A percentile compares a stretch with the other conserved stretches of the same genome.
phyloP scores from a whole-genome alignment of 768 basidiomycete species.

The Macrolepiota fuliginosa region DNA sequence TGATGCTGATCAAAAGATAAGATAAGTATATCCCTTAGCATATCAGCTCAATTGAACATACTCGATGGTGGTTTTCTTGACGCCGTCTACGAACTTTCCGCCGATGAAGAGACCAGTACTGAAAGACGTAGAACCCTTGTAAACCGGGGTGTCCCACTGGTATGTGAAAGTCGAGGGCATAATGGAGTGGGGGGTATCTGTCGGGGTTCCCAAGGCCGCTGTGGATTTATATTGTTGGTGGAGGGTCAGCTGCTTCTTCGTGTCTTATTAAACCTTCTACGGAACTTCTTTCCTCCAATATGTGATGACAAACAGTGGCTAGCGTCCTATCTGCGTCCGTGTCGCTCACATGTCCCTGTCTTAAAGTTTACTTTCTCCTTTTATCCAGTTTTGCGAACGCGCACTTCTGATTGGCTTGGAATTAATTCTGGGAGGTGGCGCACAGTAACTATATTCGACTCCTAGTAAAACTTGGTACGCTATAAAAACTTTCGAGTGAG shows the following conservation, averaged over 20 bases:
- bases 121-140: slow-evolving; percentile 59
- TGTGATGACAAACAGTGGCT: slow-evolving; percentile 3
- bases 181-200: neutral
- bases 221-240: neutral
- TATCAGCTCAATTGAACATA: slow-evolving; percentile 27
- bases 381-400: neutral
- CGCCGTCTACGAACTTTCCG: slow-evolving; percentile 62
- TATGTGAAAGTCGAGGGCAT: slow-evolving; percentile 39
- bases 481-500: too few relatives aligned
- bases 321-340: neutral
- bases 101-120: slow-evolving; percentile 73
- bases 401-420: neutral
- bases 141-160: slow-evolving; percentile 50
- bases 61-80: slow-evolving; percentile 57
- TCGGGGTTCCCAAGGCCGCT: neutral
- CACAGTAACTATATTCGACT: neutral
- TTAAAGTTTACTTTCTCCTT: neutral
- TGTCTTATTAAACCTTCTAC: neutral
- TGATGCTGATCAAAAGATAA: slow-evolving; percentile 35
- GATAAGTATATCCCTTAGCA: neutral
- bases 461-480: too few relatives aligned
- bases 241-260: slow-evolving; percentile 3
- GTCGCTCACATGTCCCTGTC: neutral
- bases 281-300: neutral
- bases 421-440: neutral